Conservation (phyloP, 257 asterid genomes). For the Mentha longifolia region DNA sequence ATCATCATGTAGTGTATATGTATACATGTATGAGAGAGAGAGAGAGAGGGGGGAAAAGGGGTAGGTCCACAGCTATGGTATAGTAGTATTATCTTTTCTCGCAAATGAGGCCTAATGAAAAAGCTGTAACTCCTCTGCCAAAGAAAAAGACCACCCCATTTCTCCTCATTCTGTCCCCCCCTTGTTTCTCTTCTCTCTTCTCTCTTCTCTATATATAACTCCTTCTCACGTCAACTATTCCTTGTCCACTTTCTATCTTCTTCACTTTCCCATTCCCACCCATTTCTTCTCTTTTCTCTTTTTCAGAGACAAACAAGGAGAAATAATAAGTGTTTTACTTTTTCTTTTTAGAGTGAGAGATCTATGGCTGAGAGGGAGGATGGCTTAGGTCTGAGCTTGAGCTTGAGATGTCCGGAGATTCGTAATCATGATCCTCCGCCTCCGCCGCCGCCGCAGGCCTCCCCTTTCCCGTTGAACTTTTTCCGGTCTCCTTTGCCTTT, state of each 20-base stretch:
- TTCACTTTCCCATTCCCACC: neutral
- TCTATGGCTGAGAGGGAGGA: constrained; percentile 62
- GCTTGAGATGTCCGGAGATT: constrained; percentile 54
- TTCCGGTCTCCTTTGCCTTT: constrained; percentile 53
- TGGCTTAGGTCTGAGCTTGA: constrained; percentile 69
- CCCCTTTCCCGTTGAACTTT: constrained; percentile 57
- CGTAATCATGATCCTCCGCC: constrained; percentile 15
- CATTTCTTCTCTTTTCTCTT: no score
- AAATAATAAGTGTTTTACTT: no score
- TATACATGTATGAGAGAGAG: no score
- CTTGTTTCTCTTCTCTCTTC: constrained; percentile 27
- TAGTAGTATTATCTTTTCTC: constrained; percentile 36
- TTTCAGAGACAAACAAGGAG: constrained; percentile 16
- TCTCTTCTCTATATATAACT: constrained; percentile 20
- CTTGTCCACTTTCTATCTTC: constrained; percentile 7
- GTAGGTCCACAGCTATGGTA: constrained; percentile 45
- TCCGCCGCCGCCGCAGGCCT: constrained; percentile 25
- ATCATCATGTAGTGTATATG: no score
- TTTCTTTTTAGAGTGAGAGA: neutral
- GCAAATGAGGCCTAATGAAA: constrained; percentile 39
- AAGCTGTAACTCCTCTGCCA: constrained; percentile 68
- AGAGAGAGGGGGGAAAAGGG: neutral
- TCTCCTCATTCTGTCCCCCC: constrained; percentile 82
- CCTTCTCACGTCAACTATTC: constrained; percentile 1
- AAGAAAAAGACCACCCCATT: constrained; percentile 56